Evolutionary conservation across 2,329 filamentous ascomycete species (phyloP).

Genomic region (Stagonosporopsis rhizophila): DNA sequence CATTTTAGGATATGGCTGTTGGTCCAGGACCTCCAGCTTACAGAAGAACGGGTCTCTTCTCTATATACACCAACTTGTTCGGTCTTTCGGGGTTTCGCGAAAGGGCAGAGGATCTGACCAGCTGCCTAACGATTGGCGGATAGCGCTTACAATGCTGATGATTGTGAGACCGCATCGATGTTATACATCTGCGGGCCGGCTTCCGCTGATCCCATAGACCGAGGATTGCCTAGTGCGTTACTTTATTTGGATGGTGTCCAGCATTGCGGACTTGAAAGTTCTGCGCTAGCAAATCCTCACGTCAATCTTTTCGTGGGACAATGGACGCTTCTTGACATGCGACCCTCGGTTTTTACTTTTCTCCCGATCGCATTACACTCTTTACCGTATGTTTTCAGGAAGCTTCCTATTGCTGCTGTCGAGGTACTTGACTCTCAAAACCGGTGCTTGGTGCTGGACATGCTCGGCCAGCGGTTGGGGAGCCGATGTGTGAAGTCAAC

Average conservation of each 20-base stretch:
- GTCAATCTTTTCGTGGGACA: neutral
- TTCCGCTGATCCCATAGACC: neutral
- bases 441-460: neutral
- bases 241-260: neutral
- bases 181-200: neutral
- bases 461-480: neutral
- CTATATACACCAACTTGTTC: neutral
- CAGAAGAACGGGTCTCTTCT: neutral
- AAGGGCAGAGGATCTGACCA: neutral
- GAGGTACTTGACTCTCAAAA: neutral
- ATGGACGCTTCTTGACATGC: neutral
- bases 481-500: neutral
- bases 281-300: neutral
- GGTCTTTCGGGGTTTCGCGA: neutral
- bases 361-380: no score
- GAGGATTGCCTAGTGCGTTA: neutral
- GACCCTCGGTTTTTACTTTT: neutral
- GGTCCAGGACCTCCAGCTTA: no score
- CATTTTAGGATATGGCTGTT: slow-evolving; percentile 21
- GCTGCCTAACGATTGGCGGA: neutral
- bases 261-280: neutral
- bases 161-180: neutral
- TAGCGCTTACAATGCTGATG: neutral
- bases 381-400: neutral
- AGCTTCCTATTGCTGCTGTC: neutral